A percentile compares a stretch with the other conserved stretches of the same genome.
Evolutionary conservation across 2,329 filamentous ascomycete genomes (phyloP).

Genomic region (Cladosporium sp.): DNA sequence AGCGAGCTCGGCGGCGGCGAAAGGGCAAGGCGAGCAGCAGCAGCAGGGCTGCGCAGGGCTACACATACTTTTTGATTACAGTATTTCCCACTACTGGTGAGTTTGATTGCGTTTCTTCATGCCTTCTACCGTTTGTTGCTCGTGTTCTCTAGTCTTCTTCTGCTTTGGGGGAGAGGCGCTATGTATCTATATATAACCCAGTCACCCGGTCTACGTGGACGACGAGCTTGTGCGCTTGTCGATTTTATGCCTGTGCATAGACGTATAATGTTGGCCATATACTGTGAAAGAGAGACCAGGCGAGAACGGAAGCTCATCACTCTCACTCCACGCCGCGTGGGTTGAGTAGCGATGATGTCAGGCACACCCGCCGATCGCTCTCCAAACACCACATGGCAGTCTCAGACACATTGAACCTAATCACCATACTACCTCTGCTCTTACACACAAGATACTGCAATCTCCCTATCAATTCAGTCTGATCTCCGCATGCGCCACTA

Average conservation of each 20-base stretch:
- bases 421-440: background rate
- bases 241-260: background rate
- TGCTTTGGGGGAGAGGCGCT: background rate
- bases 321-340: background rate
- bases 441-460: background rate
- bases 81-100: background rate
- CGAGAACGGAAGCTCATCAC: background rate
- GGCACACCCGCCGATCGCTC: slow-evolving; percentile 9
- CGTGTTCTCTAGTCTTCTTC: background rate
- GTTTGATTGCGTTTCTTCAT: background rate
- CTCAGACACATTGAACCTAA: background rate
- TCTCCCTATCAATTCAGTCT: background rate
- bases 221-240: background rate
- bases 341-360: slow-evolving; percentile 4
- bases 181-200: background rate
- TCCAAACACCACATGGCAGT: slow-evolving; percentile 10
- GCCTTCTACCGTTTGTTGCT: background rate
- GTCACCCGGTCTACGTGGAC: background rate
- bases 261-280: background rate
- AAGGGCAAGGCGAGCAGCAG: background rate
- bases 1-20: background rate
- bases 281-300: background rate
- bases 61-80: background rate
- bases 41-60: background rate
- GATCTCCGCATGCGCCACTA: slow-evolving; percentile 12